Evolutionary conservation across 2,329 filamentous ascomycete species (phyloP).

Genomic region (Ceratocystis ficicola): DNA sequence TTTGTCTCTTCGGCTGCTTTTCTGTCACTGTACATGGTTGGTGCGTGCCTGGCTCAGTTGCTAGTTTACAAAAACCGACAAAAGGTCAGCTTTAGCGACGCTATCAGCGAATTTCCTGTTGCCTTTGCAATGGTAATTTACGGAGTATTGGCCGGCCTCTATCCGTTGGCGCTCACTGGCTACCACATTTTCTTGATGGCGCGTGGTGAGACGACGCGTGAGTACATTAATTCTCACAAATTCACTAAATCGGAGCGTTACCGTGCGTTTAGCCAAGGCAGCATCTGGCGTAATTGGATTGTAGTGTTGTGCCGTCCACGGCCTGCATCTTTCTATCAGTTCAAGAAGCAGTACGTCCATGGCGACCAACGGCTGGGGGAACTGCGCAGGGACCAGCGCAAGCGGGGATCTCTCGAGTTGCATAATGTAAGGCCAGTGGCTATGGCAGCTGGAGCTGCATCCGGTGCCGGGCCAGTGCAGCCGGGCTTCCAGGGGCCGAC

Average conservation of each 20-base stretch:
- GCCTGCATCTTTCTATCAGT: constrained; percentile 76
- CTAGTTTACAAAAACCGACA: constrained; percentile 56
- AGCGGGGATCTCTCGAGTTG: constrained; percentile 54
- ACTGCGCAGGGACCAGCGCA: constrained; percentile 27
- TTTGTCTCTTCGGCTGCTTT: constrained; percentile 75
- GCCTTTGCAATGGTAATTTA: constrained; percentile 86
- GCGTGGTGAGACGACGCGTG: constrained; percentile 84
- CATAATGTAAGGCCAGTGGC: constrained; percentile 36
- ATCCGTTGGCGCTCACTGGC: constrained; percentile 68
- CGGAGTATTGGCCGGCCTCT: constrained; percentile 58
- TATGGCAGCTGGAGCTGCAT: constrained; percentile 21
- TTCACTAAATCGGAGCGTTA: constrained; percentile 87
- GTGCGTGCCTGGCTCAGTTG: constrained; percentile 67
- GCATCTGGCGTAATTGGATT: constrained; percentile 63
- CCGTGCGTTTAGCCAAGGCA: constrained; percentile 74
- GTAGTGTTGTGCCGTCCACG: constrained; percentile 72
- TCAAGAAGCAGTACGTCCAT: constrained; percentile 62
- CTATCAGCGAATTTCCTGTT: constrained; percentile 60
- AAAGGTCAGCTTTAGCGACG: constrained; percentile 51
- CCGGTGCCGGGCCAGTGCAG: constrained; percentile 23
- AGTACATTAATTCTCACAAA: constrained; percentile 93
- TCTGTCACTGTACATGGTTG: constrained; percentile 63
- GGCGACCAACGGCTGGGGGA: constrained; percentile 77
- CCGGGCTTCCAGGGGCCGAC: constrained; percentile 44
- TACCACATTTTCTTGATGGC: constrained; percentile 90